Evolutionary conservation across 805 yeast species (phyloP), one percentile per base, ranked within the genome.

Genomic region (baker's yeast (Saccharomyces cerevisiae)): DNA sequence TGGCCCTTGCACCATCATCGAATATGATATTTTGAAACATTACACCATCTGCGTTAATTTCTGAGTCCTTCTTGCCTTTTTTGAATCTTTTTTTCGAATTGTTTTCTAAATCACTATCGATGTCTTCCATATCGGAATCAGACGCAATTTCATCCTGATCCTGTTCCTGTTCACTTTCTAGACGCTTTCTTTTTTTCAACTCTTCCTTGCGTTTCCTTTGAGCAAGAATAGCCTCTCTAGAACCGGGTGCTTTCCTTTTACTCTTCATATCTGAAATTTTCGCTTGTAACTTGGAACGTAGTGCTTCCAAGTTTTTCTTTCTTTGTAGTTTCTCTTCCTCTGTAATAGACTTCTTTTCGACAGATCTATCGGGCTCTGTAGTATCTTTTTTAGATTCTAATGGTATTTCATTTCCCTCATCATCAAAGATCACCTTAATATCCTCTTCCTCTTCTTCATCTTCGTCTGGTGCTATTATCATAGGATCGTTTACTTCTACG

Each of bases 211-310:
- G 79, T 67, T 75, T 79, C 57, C 96, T 80, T 60, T 83, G 87
- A 41, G 79, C 83, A 52, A 88, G 72, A 51, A 87, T 83, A 46
- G 85, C 91, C 60, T 89, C 95, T 70, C 97, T 78, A 10, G 92
- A 87, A 1, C 98, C 98, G 0, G 95, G 94, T 1, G 98, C 99
- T 64, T 86, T 91, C 68, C 99, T 83, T 70, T 81, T 86, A 53
- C 84, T 90, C 60, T 84, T 82, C 73, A 94, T 64, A 8, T 72
- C 73, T 54, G 75, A 79, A 59, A 94, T 91, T 68, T 83, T 88
- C 17, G 79, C 79, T 29, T 92, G 84, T 47, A 94, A 78, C 68
- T 86, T 86, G n/a, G 84, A 85, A 64, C 91, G 82, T 56, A 94
- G 77, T 60, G 81, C 85, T 4, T 79, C 79, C 50, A 89, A 67